These are phyloP conservation scores for Hypholoma sublateritium DNA, from an alignment of 768 basidiomycete genomes.

Conservation along the genomic window DNA sequence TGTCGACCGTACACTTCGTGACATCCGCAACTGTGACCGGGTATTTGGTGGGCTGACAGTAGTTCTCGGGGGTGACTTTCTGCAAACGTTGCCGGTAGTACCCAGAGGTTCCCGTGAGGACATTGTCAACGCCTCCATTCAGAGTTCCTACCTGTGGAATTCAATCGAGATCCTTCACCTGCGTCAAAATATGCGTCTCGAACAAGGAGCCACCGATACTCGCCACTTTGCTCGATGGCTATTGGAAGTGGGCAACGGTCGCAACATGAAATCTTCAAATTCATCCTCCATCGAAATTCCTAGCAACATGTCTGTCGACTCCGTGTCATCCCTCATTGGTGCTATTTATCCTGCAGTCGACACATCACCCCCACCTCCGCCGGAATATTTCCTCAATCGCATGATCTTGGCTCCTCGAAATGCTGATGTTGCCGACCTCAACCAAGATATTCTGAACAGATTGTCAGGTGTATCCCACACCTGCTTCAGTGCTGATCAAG, in stretches of 20 bases:
- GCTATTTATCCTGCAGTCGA: slow-evolving; percentile 6
- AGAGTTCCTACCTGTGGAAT: slow-evolving; percentile 13
- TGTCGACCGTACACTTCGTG: slow-evolving; percentile 34
- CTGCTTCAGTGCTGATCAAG: slow-evolving; percentile 26
- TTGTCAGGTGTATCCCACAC: slow-evolving; percentile 19
- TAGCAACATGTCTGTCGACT: not conserved
- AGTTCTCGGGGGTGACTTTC: slow-evolving; percentile 50
- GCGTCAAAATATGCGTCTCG: slow-evolving; percentile 15
- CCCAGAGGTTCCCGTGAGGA: slow-evolving; percentile 31
- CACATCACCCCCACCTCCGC: not conserved
- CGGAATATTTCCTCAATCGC: slow-evolving; percentile 31
- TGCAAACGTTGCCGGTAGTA: slow-evolving; percentile 47
- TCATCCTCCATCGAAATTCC: not conserved
- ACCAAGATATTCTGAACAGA: slow-evolving; percentile 20
- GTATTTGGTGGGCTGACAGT: slow-evolving; percentile 45
- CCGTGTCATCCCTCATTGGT: not conserved
- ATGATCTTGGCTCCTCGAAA: slow-evolving; percentile 35
- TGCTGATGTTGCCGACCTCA: slow-evolving; percentile 31
- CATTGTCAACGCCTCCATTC: slow-evolving; percentile 30
- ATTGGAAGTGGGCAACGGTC: not conserved
- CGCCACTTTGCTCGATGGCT: not conserved
- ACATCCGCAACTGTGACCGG: slow-evolving; percentile 25
- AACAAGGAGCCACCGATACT: not conserved
- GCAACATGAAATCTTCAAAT: not conserved
- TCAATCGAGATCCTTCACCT: slow-evolving; percentile 4